phyloP scores from a whole-genome alignment of 2,329 filamentous ascomycete species.

The Ophiostoma tasmaniense region DNA sequence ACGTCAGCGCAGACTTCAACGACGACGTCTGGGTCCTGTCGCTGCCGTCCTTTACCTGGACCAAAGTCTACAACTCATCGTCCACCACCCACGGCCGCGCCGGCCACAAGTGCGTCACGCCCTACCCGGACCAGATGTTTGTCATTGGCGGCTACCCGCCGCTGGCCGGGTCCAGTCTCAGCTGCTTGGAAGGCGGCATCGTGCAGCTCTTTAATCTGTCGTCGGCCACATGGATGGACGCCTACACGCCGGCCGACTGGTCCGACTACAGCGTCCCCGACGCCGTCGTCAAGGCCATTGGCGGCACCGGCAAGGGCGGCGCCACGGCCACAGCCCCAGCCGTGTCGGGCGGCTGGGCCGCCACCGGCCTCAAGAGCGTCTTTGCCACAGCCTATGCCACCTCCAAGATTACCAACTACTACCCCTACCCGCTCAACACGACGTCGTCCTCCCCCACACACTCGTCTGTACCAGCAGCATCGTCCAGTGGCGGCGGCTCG shows the following conservation, averaged over 20 bases:
- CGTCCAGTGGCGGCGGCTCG: conserved; percentile 20
- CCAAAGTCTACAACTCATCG: conserved; percentile 38
- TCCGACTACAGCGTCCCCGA: conserved; percentile 62
- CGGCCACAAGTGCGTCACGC: conserved; percentile 66
- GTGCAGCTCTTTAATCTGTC: conserved; percentile 66
- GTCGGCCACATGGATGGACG: conserved; percentile 57
- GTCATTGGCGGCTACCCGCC: conserved; percentile 59
- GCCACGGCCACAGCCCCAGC: conserved; percentile 61
- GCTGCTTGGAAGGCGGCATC: conserved; percentile 44
- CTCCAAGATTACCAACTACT: conserved; percentile 49
- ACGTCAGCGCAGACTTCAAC: conserved; percentile 32
- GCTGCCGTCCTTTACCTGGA: conserved; percentile 74
- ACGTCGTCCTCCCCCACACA: conserved; percentile 21
- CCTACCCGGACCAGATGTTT: conserved; percentile 74
- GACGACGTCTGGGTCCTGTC: conserved; percentile 77
- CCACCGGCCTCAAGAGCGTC: conserved; percentile 38
- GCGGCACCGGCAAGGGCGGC: conserved; percentile 55
- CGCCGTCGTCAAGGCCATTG: conserved; percentile 55
- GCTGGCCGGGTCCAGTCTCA: conserved; percentile 19
- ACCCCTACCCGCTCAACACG: conserved; percentile 45
- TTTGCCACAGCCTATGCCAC: conserved; percentile 49
- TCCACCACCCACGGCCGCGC: conserved; percentile 48
- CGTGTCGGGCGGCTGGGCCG: conserved; percentile 46
- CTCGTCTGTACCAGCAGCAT: conserved; percentile 18
- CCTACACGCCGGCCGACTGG: conserved; percentile 57